These are phyloP conservation scores for Cladosporium sp. DNA, from an alignment of 2,329 filamentous ascomycete species.

Conservation along the genomic window DNA sequence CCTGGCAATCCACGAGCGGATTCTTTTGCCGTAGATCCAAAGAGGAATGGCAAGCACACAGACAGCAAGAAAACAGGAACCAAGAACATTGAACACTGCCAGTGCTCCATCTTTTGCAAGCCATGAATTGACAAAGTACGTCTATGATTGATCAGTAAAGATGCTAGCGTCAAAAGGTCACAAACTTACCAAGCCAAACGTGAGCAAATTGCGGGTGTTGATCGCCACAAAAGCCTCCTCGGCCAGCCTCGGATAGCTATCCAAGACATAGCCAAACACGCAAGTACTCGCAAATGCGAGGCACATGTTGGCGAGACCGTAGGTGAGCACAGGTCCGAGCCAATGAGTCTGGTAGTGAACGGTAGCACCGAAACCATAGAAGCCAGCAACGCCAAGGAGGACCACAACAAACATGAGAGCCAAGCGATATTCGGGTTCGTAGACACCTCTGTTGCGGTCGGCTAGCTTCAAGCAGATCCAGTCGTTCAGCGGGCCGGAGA, in stretches of 20 bases:
- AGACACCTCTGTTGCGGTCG: constrained; percentile 30
- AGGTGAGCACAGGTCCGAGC: constrained; percentile 46
- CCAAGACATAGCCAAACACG: constrained; percentile 50
- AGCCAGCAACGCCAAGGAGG: constrained; percentile 41
- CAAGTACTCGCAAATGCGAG: constrained; percentile 45
- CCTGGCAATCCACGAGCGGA: constrained; percentile 41
- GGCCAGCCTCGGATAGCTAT: constrained; percentile 44
- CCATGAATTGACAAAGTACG: constrained; percentile 36
- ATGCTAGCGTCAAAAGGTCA: background rate
- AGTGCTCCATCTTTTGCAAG: constrained; percentile 26
- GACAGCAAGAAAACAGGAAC: constrained; percentile 39
- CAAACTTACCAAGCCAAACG: constrained; percentile 37
- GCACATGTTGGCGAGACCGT: constrained; percentile 48
- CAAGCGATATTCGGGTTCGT: constrained; percentile 30
- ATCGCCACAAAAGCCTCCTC: constrained; percentile 52
- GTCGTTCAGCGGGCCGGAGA: constrained; percentile 46
- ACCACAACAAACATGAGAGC: constrained; percentile 38
- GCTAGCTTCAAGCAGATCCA: constrained; percentile 34
- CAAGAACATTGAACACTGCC: constrained; percentile 29
- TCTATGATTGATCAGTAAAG: constrained; percentile 18
- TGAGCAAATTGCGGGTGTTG: constrained; percentile 47
- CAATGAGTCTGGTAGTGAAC: constrained; percentile 46
- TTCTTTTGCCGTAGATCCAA: constrained; percentile 49
- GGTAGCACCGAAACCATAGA: constrained; percentile 47
- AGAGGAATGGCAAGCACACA: constrained; percentile 46